Conservation (phyloP, 1,139 yeast species). For the Pichia sp. region DNA sequence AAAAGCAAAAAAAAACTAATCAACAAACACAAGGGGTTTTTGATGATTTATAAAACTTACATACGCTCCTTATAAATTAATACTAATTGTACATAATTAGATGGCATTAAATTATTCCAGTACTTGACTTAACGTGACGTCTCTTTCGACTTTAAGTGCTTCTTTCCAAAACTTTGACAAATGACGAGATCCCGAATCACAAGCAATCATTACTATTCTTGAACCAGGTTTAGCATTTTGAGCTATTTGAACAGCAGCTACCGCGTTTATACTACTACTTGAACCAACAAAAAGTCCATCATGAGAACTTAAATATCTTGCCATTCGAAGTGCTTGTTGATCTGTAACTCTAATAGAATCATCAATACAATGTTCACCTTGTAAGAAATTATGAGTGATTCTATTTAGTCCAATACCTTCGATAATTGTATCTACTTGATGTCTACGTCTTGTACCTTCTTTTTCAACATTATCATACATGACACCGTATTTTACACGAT, state of each 20-base stretch:
- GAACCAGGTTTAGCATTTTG: conserved; percentile 50
- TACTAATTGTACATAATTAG: neutral
- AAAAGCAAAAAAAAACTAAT: conserved; percentile 45
- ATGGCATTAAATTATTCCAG: conserved; percentile 5
- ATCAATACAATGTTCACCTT: conserved; percentile 66
- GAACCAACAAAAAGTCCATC: conserved; percentile 93
- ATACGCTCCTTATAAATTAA: conserved; percentile 32
- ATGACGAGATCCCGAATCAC: conserved; percentile 90
- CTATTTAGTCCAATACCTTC: conserved; percentile 94
- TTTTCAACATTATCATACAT: conserved; percentile 86
- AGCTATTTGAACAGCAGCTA: conserved; percentile 75
- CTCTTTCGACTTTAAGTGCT: conserved; percentile 35
- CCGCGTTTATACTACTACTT: conserved; percentile 88
- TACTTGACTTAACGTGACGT: conserved; percentile 22
- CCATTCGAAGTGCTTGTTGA: conserved; percentile 80
- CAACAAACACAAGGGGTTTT: conserved; percentile 53
- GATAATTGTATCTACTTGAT: conserved; percentile 90
- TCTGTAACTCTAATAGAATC: conserved; percentile 78
- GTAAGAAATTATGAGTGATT: conserved; percentile 70
- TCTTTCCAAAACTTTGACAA: conserved; percentile 86
- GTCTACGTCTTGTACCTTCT: conserved; percentile 91
- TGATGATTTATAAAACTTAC: conserved; percentile 53
- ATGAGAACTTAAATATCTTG: conserved; percentile 66
- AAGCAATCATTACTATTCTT: conserved; percentile 77
- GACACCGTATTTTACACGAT: conserved; percentile 81